A percentile compares a stretch with the other conserved stretches of the same genome.
Evolutionary conservation across 768 basidiomycete species (phyloP).

Genomic region (Lactifluus hygrophoroides): DNA sequence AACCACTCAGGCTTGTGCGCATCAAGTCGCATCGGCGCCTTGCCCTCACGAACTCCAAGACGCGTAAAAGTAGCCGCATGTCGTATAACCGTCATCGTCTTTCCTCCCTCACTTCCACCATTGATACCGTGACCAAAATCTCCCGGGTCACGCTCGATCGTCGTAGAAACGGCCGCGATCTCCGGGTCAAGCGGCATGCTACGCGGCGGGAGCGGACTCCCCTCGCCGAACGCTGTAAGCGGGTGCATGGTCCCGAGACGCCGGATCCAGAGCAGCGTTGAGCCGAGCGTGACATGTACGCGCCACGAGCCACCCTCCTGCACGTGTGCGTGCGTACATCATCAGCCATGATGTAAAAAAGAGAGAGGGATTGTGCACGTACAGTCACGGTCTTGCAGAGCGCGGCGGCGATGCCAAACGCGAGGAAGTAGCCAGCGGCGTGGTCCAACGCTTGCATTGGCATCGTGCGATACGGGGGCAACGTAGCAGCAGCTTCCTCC

Average conservation of each 20-base stretch:
- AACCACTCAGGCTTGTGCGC: slow-evolving; percentile 27
- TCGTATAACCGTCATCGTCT: slow-evolving; percentile 5
- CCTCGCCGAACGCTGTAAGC: slow-evolving; percentile 34
- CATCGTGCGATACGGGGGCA: slow-evolving; percentile 30
- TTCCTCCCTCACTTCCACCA: background rate
- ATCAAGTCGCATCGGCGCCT: slow-evolving; percentile 19
- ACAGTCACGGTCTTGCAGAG: slow-evolving; percentile 45
- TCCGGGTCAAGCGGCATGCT: slow-evolving; percentile 31
- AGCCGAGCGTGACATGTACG: slow-evolving; percentile 50
- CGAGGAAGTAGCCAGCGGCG: slow-evolving; percentile 48
- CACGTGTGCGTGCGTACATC: background rate
- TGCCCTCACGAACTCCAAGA: slow-evolving; percentile 16
- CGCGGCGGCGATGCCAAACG: slow-evolving; percentile 50
- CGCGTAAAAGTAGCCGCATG: slow-evolving; percentile 17
- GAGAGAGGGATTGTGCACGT: background rate
- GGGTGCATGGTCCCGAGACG: slow-evolving; percentile 41
- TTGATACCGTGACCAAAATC: background rate
- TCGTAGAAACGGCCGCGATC: slow-evolving; percentile 27
- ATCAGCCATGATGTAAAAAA: background rate
- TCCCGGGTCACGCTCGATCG: slow-evolving; percentile 10
- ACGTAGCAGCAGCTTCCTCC: slow-evolving; percentile 9
- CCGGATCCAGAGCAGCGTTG: slow-evolving; percentile 48
- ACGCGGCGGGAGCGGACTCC: slow-evolving; percentile 33
- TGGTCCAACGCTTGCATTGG: slow-evolving; percentile 57
- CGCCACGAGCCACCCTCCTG: slow-evolving; percentile 57